phyloP scores from a whole-genome alignment of 179 eudicot genomes.

The Beta macrorhiza region DNA sequence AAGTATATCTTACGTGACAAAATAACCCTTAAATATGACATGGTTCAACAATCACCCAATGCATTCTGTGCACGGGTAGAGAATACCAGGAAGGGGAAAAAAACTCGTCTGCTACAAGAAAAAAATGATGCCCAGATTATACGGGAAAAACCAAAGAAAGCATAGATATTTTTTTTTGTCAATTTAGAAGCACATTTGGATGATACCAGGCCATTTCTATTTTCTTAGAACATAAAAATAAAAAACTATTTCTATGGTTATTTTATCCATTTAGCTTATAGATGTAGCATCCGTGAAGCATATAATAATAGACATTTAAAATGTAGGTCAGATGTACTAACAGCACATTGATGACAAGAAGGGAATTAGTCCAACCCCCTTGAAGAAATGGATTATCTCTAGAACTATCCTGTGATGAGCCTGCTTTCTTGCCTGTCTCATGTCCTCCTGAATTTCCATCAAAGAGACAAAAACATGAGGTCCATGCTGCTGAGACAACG shows the following conservation, averaged over 20 bases:
- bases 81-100: too few species aligned
- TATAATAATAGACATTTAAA: neutral
- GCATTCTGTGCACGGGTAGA: neutral
- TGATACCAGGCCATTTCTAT: neutral
- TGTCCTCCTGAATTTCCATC: constrained; percentile 17
- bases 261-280: neutral
- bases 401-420: constrained; percentile 1
- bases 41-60: neutral
- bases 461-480: constrained; percentile 19
- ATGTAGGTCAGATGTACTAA: constrained; percentile 16
- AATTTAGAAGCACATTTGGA: neutral
- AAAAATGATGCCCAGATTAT: too few species aligned
- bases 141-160: neutral
- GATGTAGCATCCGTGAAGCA: constrained; percentile 1
- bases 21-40: neutral
- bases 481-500: constrained; percentile 14
- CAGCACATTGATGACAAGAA: constrained; percentile 23
- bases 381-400: neutral
- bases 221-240: neutral
- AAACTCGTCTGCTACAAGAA: too few species aligned
- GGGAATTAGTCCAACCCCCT: constrained; percentile 20
- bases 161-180: neutral
- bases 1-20: neutral
- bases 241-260: neutral
- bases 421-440: constrained; percentile 17